Evolutionary conservation across 2,329 filamentous ascomycete genomes (phyloP).

Genomic region (Ophiocordyceps unilateralis): DNA sequence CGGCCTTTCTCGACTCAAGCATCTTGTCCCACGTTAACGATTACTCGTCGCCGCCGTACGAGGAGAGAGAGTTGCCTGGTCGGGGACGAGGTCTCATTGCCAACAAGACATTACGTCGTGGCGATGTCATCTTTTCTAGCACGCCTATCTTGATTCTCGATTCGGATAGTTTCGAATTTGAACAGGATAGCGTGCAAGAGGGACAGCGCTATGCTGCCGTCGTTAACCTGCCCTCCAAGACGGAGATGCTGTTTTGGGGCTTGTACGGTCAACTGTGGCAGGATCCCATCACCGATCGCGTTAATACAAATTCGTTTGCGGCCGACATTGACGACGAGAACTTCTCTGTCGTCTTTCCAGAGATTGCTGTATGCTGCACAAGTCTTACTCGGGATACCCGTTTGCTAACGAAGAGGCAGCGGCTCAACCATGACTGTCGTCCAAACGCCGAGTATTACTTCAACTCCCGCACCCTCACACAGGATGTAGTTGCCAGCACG

Average conservation of each 20-base stretch:
- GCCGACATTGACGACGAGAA: neutral
- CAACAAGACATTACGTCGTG: slow-evolving; percentile 7
- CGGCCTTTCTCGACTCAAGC: slow-evolving; percentile 11
- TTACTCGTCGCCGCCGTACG: slow-evolving; percentile 4
- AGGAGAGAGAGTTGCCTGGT: slow-evolving; percentile 8
- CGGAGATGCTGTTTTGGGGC: slow-evolving; percentile 2
- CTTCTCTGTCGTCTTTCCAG: slow-evolving; percentile 3
- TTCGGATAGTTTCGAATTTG: too few species aligned
- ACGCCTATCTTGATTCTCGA: too few species aligned
- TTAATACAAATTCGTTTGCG: slow-evolving; percentile 5
- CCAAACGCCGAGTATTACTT: slow-evolving; percentile 26
- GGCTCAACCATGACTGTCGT: slow-evolving; percentile 27
- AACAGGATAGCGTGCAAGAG: too few species aligned
- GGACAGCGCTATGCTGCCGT: slow-evolving; percentile 1
- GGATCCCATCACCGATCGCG: slow-evolving; percentile 2
- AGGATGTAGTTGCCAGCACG: slow-evolving; percentile 20
- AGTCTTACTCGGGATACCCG: neutral
- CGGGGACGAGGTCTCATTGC: slow-evolving; percentile 10
- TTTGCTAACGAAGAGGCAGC: slow-evolving; percentile 10
- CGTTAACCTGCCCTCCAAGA: slow-evolving; percentile 1
- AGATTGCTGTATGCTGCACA: slow-evolving; percentile 4
- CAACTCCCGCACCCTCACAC: slow-evolving; percentile 18
- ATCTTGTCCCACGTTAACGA: neutral
- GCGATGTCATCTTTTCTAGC: slow-evolving; percentile 4
- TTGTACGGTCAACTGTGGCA: slow-evolving; percentile 1